phyloP scores from a whole-genome alignment of 495 filamentous ascomycete genomes.

The Venustampulla echinocandica region DNA sequence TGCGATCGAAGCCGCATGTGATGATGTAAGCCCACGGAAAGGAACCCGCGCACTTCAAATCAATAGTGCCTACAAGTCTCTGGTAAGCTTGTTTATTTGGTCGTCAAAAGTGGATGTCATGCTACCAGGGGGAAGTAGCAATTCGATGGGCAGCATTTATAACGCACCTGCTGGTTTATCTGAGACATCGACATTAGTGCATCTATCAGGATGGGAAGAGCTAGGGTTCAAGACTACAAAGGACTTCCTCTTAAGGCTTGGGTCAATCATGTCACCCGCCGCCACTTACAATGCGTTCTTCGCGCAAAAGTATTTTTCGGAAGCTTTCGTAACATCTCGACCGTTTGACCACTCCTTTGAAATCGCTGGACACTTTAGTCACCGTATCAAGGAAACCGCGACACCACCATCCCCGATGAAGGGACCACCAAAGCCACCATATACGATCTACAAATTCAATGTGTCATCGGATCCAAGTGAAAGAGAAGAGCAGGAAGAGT shows the following conservation, averaged over 20 bases:
- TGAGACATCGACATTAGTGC: too few relatives aligned
- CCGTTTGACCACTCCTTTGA: too few relatives aligned
- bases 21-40: constrained; percentile 7
- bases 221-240: constrained; percentile 13
- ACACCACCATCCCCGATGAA: too few relatives aligned
- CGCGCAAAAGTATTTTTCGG: constrained; percentile 10
- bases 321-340: neutral
- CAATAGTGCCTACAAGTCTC: constrained; percentile 15
- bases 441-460: too few relatives aligned
- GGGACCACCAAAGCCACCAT: too few relatives aligned
- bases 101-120: constrained; percentile 13
- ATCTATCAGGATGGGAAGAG: constrained; percentile 14
- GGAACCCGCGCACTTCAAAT: constrained; percentile 7
- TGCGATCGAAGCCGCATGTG: constrained; percentile 7
- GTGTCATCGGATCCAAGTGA: too few relatives aligned
- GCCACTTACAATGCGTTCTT: constrained; percentile 18
- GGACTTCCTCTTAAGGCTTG: constrained; percentile 15
- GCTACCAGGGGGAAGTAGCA: neutral
- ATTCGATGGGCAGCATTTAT: neutral
- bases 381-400: too few relatives aligned
- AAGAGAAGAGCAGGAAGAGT: too few relatives aligned
- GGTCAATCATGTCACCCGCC: constrained; percentile 6
- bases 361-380: too few relatives aligned
- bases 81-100: constrained; percentile 18
- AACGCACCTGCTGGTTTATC: neutral